These are phyloP conservation scores for Chaetomium strumarium DNA, from an alignment of 2,329 filamentous ascomycete genomes.

Conservation along the genomic window DNA sequence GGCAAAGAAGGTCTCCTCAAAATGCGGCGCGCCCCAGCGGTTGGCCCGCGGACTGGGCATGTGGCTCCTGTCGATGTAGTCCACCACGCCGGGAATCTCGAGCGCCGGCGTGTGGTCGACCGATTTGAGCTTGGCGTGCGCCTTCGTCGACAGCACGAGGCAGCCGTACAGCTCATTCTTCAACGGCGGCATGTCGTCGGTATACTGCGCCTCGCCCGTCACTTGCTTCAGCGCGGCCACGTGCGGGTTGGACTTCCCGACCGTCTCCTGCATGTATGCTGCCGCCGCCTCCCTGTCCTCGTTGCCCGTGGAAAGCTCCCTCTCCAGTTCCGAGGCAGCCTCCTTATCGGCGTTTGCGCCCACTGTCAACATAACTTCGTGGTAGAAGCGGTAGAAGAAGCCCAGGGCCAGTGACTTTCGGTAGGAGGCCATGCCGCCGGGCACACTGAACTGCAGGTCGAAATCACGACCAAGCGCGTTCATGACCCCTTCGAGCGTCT, in stretches of 20 bases:
- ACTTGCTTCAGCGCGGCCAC: constrained; percentile 89
- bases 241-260: constrained; percentile 82
- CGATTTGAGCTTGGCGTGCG: constrained; percentile 76
- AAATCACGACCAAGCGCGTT: constrained; percentile 85
- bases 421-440: constrained; percentile 96
- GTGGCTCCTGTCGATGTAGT: constrained; percentile 77
- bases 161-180: constrained; percentile 87
- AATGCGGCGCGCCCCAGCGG: constrained; percentile 78
- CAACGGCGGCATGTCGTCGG: constrained; percentile 82
- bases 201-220: constrained; percentile 92
- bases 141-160: constrained; percentile 79
- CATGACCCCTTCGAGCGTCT: constrained; percentile 86
- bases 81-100: constrained; percentile 77
- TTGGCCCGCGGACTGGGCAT: constrained; percentile 76
- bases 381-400: constrained; percentile 97
- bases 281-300: constrained; percentile 70
- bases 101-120: constrained; percentile 72
- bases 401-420: constrained; percentile 82
- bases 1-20: constrained; percentile 87
- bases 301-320: constrained; percentile 71
- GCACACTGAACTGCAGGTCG: constrained; percentile 80
- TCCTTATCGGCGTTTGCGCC: constrained; percentile 57
- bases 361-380: constrained; percentile 69
- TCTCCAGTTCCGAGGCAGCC: constrained; percentile 76
- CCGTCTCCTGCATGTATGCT: constrained; percentile 73